Evolutionary conservation across 768 basidiomycete species (phyloP).

Genomic region (Hypsizygus marmoreus): DNA sequence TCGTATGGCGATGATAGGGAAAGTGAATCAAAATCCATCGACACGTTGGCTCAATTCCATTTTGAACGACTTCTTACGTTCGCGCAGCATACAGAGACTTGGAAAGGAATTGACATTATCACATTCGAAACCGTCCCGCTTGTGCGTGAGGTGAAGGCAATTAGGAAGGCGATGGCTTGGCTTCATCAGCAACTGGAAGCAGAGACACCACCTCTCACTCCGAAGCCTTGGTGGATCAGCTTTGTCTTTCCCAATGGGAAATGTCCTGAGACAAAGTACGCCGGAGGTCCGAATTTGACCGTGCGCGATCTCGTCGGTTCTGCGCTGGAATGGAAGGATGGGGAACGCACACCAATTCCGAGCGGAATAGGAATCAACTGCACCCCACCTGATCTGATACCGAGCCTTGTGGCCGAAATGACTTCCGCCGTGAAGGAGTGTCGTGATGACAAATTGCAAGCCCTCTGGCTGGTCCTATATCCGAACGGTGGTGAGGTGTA

Average conservation of each 20-base stretch:
- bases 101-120: slow-evolving; percentile 60
- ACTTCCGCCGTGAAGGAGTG: slow-evolving; percentile 18
- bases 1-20: slow-evolving; percentile 36
- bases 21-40: slow-evolving; percentile 41
- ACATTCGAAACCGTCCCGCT: slow-evolving; percentile 83
- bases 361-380: slow-evolving; percentile 77
- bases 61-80: slow-evolving; percentile 59
- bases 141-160: slow-evolving; percentile 61
- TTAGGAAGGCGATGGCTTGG: slow-evolving; percentile 56
- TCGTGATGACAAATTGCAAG: slow-evolving; percentile 9
- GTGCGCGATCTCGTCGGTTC: slow-evolving; percentile 45
- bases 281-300: slow-evolving; percentile 22
- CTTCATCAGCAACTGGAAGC: slow-evolving; percentile 29
- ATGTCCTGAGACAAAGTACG: slow-evolving; percentile 40
- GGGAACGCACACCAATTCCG: slow-evolving; percentile 33
- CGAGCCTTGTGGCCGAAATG: slow-evolving; percentile 40
- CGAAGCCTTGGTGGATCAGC: slow-evolving; percentile 78
- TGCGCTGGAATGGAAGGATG: slow-evolving; percentile 28
- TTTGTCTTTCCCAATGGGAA: slow-evolving; percentile 58
- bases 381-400: slow-evolving; percentile 50
- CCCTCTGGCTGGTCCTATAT: slow-evolving; percentile 65
- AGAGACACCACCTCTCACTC: slow-evolving; percentile 1
- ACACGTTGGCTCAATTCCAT: slow-evolving; percentile 64
- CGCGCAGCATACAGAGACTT: slow-evolving; percentile 46
- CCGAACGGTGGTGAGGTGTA: slow-evolving; percentile 70